Evolutionary conservation across 2,329 filamentous ascomycete species (phyloP).

Genomic region (Metarhizium rileyi): DNA sequence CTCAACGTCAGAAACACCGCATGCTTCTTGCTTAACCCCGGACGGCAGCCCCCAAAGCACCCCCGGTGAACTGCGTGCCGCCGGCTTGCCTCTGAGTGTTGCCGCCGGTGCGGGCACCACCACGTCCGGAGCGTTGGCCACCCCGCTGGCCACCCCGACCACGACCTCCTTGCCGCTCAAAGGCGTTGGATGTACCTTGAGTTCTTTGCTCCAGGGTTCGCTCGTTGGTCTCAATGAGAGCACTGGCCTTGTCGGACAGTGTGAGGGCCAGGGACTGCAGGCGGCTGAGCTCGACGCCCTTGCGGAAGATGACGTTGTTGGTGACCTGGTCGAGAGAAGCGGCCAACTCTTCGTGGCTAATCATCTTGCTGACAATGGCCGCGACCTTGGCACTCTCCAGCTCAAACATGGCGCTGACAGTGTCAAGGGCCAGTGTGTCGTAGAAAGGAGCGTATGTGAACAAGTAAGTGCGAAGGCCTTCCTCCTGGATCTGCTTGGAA

Average conservation of each 20-base stretch:
- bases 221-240: constrained; percentile 94
- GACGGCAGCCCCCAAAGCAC: constrained; percentile 62
- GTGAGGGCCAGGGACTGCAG: constrained; percentile 92
- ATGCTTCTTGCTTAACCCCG: constrained; percentile 36
- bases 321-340: constrained; percentile 97
- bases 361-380: constrained; percentile 98
- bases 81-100: constrained; percentile 57
- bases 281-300: constrained; percentile 94
- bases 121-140: constrained; percentile 51
- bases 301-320: constrained; percentile 95
- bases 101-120: constrained; percentile 48
- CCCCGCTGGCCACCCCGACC: constrained; percentile 57
- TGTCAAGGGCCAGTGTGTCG: constrained; percentile 82
- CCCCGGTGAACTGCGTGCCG: constrained; percentile 73
- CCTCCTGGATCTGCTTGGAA: constrained; percentile 95
- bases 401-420: constrained; percentile 91
- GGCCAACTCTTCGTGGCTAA: constrained; percentile 94
- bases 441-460: constrained; percentile 99
- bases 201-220: constrained; percentile 94
- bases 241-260: constrained; percentile 90
- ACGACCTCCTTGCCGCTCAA: constrained; percentile 81
- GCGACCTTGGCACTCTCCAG: constrained; percentile 81
- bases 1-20: neutral
- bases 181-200: constrained; percentile 88
- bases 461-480: constrained; percentile 94